Evolutionary conservation across 129 eudicot species (phyloP), one percentile per base, ranked within the genome.

Genomic region (Tagetes erecta): DNA sequence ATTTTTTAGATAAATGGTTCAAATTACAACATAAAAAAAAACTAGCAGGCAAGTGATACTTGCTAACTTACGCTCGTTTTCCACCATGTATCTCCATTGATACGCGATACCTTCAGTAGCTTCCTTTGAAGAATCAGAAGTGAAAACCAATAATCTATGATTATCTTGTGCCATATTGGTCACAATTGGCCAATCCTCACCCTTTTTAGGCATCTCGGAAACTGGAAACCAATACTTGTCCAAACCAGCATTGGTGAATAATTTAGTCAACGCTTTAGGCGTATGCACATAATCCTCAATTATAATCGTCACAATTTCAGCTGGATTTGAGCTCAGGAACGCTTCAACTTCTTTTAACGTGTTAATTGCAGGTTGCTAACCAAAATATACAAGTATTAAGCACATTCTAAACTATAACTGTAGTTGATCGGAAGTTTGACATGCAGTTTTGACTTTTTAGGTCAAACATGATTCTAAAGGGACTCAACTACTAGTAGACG

Each of bases 271-370:
- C 46, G 92, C 97, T 81, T 87, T 95, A 39, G 96, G 92, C 12
- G 96, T 66, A 84, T 91, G 99, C 27, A 95, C 99, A 68, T 95
- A 95, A 60, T 95, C 99, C 83, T 95, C 99, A 14, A 95, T 87
- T 83, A 91, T 91, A 78, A 95, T 91, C 37, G 99, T 95, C 49
- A 95, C 90, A 76, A 95, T 91, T 71, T 95, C 99, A 6, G 82
- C 64, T 9, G 99, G 97, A 59, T 88, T 88, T 65, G 78, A 67
- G 40, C 83, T 88, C 86, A 95, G 84, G 84, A 95, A 95, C 41
- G 99, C 85, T 84, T 95, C 99, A 78, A 95, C 99, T 84, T 95
- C 99, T 73, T 79, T 95, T 86, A 95, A 81, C n/a, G 99, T 84
- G 81, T 91, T 86, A 72, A 91, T 70, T 50, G 99, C 99, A 42